These are phyloP conservation scores for Desmodesmus armatus DNA, from an alignment of 139 green algal genomes.

Conservation along the genomic window DNA sequence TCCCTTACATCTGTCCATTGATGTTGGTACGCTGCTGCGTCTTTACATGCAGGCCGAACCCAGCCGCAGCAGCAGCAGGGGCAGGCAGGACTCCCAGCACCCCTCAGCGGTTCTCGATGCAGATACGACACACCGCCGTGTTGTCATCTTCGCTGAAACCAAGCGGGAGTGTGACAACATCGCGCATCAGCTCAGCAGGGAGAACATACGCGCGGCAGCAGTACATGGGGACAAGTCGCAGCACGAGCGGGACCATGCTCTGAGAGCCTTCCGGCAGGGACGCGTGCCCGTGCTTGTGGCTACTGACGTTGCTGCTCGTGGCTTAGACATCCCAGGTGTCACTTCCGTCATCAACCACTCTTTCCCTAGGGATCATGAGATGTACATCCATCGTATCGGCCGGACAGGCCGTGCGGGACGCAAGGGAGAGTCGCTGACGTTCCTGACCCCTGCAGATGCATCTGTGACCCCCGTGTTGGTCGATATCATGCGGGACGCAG, in stretches of 20 bases:
- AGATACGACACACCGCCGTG: slow-evolving; percentile 62
- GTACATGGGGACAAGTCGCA: slow-evolving; percentile 93
- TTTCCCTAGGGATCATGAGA: slow-evolving; percentile 90
- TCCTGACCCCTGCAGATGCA: slow-evolving; percentile 65
- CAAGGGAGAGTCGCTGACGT: slow-evolving; percentile 68
- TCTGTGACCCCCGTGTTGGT: slow-evolving; percentile 66
- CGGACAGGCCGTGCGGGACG: slow-evolving; percentile 81
- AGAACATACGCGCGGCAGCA: slow-evolving; percentile 40
- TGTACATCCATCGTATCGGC: slow-evolving; percentile 92
- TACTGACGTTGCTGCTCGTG: slow-evolving; percentile 93
- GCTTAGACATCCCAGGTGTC: slow-evolving; percentile 87
- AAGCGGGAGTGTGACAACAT: slow-evolving; percentile 84
- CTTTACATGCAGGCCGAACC: too few species aligned
- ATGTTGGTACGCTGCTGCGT: too few species aligned
- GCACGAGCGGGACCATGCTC: slow-evolving; percentile 78
- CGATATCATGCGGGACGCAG: slow-evolving; percentile 62
- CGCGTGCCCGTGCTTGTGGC: slow-evolving; percentile 79
- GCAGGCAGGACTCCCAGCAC: too few species aligned
- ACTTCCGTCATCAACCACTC: slow-evolving; percentile 87
- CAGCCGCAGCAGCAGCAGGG: neutral
- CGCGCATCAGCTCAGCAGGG: slow-evolving; percentile 7
- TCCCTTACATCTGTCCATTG: too few species aligned
- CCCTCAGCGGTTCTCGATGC: too few species aligned
- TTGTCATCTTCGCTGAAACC: slow-evolving; percentile 84
- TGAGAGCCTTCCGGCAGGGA: slow-evolving; percentile 84